Conservation (phyloP, 768 basidiomycete genomes). For the Stropharia rugosoannulata region DNA sequence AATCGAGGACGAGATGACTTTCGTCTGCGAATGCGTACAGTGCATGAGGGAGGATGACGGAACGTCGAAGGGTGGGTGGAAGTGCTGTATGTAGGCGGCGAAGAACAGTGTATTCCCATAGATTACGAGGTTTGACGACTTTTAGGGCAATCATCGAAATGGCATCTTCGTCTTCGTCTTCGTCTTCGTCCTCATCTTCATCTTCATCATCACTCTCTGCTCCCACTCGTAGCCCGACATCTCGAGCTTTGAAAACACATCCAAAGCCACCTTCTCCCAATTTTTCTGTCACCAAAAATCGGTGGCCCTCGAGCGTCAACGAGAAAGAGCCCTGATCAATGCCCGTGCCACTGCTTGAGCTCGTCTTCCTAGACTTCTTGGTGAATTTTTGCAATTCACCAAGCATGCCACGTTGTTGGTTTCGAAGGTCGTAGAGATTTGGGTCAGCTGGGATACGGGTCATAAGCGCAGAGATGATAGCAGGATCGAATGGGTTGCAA, state of each 20-base stretch:
- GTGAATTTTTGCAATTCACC: constrained; percentile 74
- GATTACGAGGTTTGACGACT: constrained; percentile 81
- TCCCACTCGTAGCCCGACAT: constrained; percentile 39
- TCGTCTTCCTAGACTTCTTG: constrained; percentile 44
- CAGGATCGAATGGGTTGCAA: constrained; percentile 80
- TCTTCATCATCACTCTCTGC: constrained; percentile 49
- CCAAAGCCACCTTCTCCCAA: constrained; percentile 98
- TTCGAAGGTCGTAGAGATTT: constrained; percentile 59
- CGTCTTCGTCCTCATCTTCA: constrained; percentile 47
- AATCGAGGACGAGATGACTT: constrained; percentile 84
- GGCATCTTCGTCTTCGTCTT: constrained; percentile 54
- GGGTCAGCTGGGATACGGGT: constrained; percentile 59
- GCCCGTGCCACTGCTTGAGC: constrained; percentile 31
- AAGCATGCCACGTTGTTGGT: constrained; percentile 55
- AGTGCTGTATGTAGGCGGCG: constrained; percentile 73
- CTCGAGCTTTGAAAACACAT: constrained; percentile 84
- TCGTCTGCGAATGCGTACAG: constrained; percentile 89
- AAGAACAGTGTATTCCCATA: constrained; percentile 93
- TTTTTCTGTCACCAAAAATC: constrained; percentile 77
- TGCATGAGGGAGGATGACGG: constrained; percentile 74
- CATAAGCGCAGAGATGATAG: constrained; percentile 63
- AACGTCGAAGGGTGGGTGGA: constrained; percentile 54
- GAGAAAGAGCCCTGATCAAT: constrained; percentile 43
- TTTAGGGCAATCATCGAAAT: constrained; percentile 79
- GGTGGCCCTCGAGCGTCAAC: constrained; percentile 60